Evolutionary conservation across 352 stramenopile species (phyloP).

Genomic region (Globisporangium barbulae): DNA sequence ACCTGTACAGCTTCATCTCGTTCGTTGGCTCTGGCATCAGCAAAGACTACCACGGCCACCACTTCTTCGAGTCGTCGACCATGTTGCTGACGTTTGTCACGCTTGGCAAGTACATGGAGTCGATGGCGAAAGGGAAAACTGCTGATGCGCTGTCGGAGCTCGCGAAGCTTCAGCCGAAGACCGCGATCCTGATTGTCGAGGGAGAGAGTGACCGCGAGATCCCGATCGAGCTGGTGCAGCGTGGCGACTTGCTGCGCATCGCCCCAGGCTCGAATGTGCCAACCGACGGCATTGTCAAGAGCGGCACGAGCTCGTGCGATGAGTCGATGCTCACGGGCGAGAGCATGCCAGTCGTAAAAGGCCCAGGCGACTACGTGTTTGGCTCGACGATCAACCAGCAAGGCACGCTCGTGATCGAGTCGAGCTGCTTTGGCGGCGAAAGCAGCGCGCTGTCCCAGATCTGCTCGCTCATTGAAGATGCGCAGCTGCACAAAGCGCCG

Average conservation of each 20-base stretch:
- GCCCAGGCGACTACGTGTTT: constrained; percentile 72
- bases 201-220: constrained; percentile 67
- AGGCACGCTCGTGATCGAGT: constrained; percentile 85
- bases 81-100: constrained; percentile 88
- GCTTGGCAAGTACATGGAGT: constrained; percentile 88
- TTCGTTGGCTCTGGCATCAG: constrained; percentile 63
- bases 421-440: constrained; percentile 64
- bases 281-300: constrained; percentile 79
- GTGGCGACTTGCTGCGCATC: constrained; percentile 69
- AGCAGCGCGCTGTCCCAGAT: constrained; percentile 73
- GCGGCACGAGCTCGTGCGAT: constrained; percentile 59
- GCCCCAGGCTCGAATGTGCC: constrained; percentile 73
- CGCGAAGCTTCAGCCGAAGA: constrained; percentile 77
- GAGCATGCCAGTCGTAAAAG: constrained; percentile 86
- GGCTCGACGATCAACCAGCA: constrained; percentile 83
- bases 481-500: constrained; percentile 84
- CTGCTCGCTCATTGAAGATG: constrained; percentile 83
- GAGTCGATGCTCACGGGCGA: constrained; percentile 87
- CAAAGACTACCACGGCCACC: constrained; percentile 64
- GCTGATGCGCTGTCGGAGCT: constrained; percentile 71
- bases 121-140: constrained; percentile 83
- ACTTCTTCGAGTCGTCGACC: constrained; percentile 87
- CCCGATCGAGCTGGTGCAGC: constrained; percentile 81
- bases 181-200: constrained; percentile 50
- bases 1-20: constrained; percentile 82